Percentiles rank a stretch among this genome's conserved stretches.
These are phyloP conservation scores for Alternaria postmessia DNA, from an alignment of 2,329 filamentous ascomycete species.

Conservation along the genomic window DNA sequence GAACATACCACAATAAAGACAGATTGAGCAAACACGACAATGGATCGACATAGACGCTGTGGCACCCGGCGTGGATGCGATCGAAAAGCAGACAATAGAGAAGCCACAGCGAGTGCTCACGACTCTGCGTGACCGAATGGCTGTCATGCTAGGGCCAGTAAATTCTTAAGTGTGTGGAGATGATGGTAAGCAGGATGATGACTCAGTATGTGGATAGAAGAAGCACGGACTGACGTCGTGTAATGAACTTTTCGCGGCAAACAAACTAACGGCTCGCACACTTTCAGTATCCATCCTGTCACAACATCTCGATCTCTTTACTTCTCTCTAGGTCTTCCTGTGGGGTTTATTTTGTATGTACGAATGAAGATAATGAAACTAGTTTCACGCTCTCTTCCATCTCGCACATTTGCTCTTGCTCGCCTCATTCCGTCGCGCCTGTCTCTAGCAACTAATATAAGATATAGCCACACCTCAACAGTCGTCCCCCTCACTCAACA, in stretches of 20 bases:
- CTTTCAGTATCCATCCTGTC: neutral
- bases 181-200: constrained; percentile 1
- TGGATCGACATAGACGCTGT: neutral
- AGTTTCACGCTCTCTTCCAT: constrained; percentile 31
- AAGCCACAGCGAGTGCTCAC: neutral
- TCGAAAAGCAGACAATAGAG: neutral
- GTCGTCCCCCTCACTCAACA: constrained; percentile 21
- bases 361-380: constrained; percentile 35
- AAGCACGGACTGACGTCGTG: constrained; percentile 18
- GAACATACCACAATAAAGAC: neutral
- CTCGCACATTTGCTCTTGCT: constrained; percentile 29
- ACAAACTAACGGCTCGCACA: neutral
- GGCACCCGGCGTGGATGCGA: neutral
- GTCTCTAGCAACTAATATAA: constrained; percentile 32
- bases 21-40: neutral
- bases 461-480: constrained; percentile 19
- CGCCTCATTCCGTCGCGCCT: constrained; percentile 23
- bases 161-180: neutral
- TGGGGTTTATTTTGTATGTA: constrained; percentile 31
- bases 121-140: too few species aligned
- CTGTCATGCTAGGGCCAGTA: neutral
- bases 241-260: constrained; percentile 11
- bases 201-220: constrained; percentile 2
- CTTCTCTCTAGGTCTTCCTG: constrained; percentile 16
- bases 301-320: constrained; percentile 10